Evolutionary conservation across 768 basidiomycete species (phyloP).

Genomic region (Russula lepida): DNA sequence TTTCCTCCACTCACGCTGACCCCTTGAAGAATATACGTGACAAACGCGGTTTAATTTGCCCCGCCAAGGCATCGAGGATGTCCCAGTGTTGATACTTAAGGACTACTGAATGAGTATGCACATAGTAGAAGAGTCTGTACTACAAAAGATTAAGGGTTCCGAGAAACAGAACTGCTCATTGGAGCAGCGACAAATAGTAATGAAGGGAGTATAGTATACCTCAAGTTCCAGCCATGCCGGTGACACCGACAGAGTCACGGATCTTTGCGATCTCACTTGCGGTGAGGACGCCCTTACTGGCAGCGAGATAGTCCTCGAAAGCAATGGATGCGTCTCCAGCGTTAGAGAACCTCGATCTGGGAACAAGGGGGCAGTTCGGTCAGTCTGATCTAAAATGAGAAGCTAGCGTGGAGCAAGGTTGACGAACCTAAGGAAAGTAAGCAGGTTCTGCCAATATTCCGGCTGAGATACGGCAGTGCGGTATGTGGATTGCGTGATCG

Average conservation of each 20-base stretch:
- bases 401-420: background rate
- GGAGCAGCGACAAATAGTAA: background rate
- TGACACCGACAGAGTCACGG: slow-evolving; percentile 77
- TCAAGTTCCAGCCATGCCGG: slow-evolving; percentile 80
- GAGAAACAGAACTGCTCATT: background rate
- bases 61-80: too few relatives aligned
- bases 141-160: background rate
- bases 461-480: slow-evolving; percentile 66
- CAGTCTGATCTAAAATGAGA: background rate
- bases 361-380: background rate
- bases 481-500: slow-evolving; percentile 30
- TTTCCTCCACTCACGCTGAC: background rate
- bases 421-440: slow-evolving; percentile 54
- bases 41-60: too few relatives aligned
- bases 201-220: background rate
- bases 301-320: slow-evolving; percentile 83
- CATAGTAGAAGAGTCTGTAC: background rate
- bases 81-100: background rate
- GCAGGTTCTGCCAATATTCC: slow-evolving; percentile 69
- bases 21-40: too few relatives aligned
- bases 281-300: slow-evolving; percentile 71
- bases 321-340: slow-evolving; percentile 57
- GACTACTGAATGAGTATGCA: background rate
- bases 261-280: slow-evolving; percentile 88
- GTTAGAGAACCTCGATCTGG: slow-evolving; percentile 53